Percentiles rank a stretch among this genome's conserved stretches.
Conservation (phyloP, 73 alveolate species). For the Paramecium tetraurelia region DNA sequence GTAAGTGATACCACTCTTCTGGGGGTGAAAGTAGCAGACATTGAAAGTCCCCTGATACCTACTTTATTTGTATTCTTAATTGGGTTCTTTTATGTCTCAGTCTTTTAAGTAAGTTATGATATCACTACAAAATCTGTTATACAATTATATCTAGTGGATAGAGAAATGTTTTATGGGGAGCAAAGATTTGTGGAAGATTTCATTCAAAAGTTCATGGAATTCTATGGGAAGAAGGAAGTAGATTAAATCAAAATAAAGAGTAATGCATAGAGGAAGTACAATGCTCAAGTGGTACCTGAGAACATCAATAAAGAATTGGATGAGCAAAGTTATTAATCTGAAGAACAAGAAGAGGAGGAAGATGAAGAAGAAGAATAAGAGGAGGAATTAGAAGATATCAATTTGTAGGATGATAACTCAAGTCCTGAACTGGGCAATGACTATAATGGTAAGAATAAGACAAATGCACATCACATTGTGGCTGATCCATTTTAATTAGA, state of each 20-base stretch:
- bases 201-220: slow-evolving; percentile 58
- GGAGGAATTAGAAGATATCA: slow-evolving; percentile 13
- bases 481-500: slow-evolving; percentile 6
- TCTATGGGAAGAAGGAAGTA: slow-evolving; percentile 50
- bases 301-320: neutral
- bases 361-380: neutral
- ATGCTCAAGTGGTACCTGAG: slow-evolving; percentile 1
- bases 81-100: slow-evolving; percentile 25
- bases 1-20: neutral
- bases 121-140: slow-evolving; percentile 20
- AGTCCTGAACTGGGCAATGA: neutral
- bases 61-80: slow-evolving; percentile 11
- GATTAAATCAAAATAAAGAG: neutral
- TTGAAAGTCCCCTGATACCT: slow-evolving; percentile 46
- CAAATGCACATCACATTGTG: neutral
- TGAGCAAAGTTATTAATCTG: neutral
- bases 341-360: slow-evolving; percentile 27
- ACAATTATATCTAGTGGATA: slow-evolving; percentile 10
- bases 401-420: neutral
- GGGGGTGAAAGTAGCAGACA: neutral
- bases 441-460: neutral
- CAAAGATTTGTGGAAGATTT: slow-evolving; percentile 59
- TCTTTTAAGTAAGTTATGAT: slow-evolving; percentile 40
- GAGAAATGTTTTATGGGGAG: slow-evolving; percentile 61
- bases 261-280: neutral